Percentiles rank a stretch among this genome's conserved stretches.
Conservation (phyloP, 352 stramenopile species). For the Globisporangium cystogenes region DNA sequence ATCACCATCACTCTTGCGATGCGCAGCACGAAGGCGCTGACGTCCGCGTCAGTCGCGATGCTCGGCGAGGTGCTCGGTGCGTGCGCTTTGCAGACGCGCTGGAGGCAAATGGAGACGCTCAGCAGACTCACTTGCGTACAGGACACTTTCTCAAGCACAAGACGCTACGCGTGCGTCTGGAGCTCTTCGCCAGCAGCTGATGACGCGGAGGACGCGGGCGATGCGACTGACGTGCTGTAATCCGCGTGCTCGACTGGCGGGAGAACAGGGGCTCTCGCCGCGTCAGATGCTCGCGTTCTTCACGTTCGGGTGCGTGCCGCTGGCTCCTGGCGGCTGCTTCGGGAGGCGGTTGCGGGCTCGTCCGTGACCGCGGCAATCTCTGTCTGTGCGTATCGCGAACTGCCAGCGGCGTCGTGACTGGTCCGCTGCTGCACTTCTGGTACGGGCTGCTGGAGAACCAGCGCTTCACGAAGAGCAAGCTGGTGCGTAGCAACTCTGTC, state of each 20-base stretch:
- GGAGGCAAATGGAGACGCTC: not conserved
- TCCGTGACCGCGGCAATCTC: not conserved
- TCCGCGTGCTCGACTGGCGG: not conserved
- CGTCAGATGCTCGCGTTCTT: slow-evolving; percentile 72
- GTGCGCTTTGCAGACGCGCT: not conserved
- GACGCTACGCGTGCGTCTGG: slow-evolving; percentile 37
- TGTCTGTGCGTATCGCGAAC: not conserved
- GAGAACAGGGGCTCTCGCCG: slow-evolving; percentile 39
- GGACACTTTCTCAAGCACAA: slow-evolving; percentile 68
- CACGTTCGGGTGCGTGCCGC: slow-evolving; percentile 38
- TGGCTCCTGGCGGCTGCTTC: no score
- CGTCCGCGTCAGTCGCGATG: slow-evolving; percentile 52
- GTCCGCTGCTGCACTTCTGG: slow-evolving; percentile 62
- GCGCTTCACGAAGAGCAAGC: slow-evolving; percentile 51
- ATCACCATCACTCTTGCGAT: not conserved
- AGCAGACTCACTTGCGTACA: slow-evolving; percentile 8
- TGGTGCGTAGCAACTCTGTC: slow-evolving; percentile 25
- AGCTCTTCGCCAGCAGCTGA: not conserved
- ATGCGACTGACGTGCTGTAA: not conserved
- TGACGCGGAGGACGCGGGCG: no score
- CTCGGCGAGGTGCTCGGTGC: slow-evolving; percentile 64
- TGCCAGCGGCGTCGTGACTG: slow-evolving; percentile 44
- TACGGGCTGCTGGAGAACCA: slow-evolving; percentile 65
- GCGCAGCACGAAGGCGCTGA: slow-evolving; percentile 59
- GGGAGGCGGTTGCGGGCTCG: no score